A percentile compares a stretch with the other conserved stretches of the same genome.
Conservation (phyloP, 2,329 filamentous ascomycete genomes). For the Pseudogymnoascus sp. region DNA sequence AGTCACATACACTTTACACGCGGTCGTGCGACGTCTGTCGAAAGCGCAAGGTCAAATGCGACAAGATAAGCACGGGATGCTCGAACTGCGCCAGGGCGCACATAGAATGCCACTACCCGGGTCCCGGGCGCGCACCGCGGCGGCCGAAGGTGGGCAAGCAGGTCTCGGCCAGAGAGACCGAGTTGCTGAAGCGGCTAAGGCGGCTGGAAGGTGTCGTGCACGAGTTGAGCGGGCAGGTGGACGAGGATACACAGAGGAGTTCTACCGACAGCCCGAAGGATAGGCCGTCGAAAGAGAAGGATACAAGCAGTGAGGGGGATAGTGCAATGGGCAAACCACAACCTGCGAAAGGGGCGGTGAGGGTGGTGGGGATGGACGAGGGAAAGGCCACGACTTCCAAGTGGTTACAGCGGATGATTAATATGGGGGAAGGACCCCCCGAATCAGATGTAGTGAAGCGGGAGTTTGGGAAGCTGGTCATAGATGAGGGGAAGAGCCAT, state of each 20-base stretch:
- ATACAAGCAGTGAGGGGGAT: background rate
- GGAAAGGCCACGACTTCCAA: slow-evolving; percentile 20
- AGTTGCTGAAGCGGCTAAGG: slow-evolving; percentile 64
- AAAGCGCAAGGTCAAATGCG: slow-evolving; percentile 65
- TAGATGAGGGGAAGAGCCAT: slow-evolving; percentile 60
- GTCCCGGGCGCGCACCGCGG: slow-evolving; percentile 64
- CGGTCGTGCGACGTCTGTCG: slow-evolving; percentile 44
- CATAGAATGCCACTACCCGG: slow-evolving; percentile 67
- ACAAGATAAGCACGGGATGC: slow-evolving; percentile 65
- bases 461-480: slow-evolving; percentile 58
- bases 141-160: slow-evolving; percentile 55
- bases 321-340: background rate
- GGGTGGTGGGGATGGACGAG: slow-evolving; percentile 26
- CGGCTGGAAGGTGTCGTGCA: slow-evolving; percentile 72
- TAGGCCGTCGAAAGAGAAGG: background rate
- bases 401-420: slow-evolving; percentile 22
- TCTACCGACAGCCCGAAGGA: background rate
- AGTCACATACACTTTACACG: slow-evolving; percentile 23
- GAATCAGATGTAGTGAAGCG: slow-evolving; percentile 32
- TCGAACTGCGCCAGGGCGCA: slow-evolving; percentile 65
- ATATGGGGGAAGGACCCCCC: slow-evolving; percentile 22
- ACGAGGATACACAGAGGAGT: slow-evolving; percentile 23
- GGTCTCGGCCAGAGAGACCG: slow-evolving; percentile 55
- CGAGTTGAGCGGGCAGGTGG: slow-evolving; percentile 56
- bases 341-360: slow-evolving; percentile 14